A percentile compares a stretch with the other conserved stretches of the same genome.
These are phyloP conservation scores for Gyrodon lividus DNA, from an alignment of 768 basidiomycete species.

Conservation along the genomic window DNA sequence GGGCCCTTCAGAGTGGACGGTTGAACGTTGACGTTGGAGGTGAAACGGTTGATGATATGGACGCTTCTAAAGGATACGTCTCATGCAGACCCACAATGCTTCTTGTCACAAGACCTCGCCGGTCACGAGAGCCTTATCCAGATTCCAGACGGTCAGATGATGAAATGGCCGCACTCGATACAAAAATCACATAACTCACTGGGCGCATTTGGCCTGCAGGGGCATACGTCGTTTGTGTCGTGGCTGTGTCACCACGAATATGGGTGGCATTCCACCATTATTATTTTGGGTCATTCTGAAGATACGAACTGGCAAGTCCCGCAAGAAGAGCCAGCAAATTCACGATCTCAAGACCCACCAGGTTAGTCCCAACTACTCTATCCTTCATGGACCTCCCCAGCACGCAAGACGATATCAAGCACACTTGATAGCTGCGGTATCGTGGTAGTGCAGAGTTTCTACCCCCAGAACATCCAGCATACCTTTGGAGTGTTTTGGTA, in stretches of 20 bases:
- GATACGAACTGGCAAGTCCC: too few species aligned
- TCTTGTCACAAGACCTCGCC: too few species aligned
- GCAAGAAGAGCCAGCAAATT: neutral
- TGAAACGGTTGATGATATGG: neutral
- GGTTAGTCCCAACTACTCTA: conserved; percentile 3
- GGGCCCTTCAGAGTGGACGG: neutral
- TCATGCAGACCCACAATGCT: neutral
- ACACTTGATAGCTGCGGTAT: conserved; percentile 20
- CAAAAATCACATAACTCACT: too few species aligned
- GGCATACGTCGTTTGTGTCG: too few species aligned
- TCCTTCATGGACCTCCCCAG: neutral
- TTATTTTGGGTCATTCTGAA: too few species aligned
- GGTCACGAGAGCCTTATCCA: too few species aligned
- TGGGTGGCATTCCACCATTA: too few species aligned
- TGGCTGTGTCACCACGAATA: too few species aligned
- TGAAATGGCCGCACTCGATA: too few species aligned
- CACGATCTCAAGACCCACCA: neutral
- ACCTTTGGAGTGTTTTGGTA: conserved; percentile 4
- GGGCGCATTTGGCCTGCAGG: too few species aligned
- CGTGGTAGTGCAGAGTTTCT: conserved; percentile 18
- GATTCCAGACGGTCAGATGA: too few species aligned
- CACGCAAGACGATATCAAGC: conserved; percentile 25
- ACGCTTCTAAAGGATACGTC: too few species aligned
- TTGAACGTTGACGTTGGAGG: neutral
- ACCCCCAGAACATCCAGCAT: neutral